A percentile compares a stretch with the other conserved stretches of the same genome.
Evolutionary conservation across 208 protist genomes (phyloP).

Genomic region (Trypanosoma scelopori): DNA sequence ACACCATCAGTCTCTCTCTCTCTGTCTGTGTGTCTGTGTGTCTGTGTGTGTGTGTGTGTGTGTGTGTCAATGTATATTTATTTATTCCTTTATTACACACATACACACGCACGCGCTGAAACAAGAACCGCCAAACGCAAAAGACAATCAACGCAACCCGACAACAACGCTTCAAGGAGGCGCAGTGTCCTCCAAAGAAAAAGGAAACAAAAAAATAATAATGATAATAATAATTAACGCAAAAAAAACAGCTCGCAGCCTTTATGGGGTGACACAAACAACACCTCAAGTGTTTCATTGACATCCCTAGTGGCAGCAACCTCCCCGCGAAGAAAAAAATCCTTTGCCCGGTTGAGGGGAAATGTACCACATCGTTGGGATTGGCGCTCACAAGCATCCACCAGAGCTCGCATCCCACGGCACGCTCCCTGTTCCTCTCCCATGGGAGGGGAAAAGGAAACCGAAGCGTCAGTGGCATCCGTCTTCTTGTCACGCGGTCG

Average conservation of each 20-base stretch:
- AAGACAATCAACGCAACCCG: too few species aligned
- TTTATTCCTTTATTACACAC: too few species aligned
- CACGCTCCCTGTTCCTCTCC: neutral
- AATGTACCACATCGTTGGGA: conserved; percentile 17
- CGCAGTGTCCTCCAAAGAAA: too few species aligned
- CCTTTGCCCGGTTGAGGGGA: conserved; percentile 26
- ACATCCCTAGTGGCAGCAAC: neutral
- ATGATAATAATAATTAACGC: neutral
- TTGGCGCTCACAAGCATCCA: conserved; percentile 26
- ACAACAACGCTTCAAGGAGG: too few species aligned
- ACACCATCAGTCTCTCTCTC: too few species aligned
- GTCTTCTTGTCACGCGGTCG: conserved; percentile 10
- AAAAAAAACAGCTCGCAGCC: conserved; percentile 23
- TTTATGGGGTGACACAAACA: conserved; percentile 18
- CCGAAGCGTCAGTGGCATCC: neutral
- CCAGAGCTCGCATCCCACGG: conserved; percentile 26
- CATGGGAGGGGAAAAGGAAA: neutral
- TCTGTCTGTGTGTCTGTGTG: too few species aligned
- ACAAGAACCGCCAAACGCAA: neutral
- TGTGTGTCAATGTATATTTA: too few species aligned
- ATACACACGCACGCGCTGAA: too few species aligned
- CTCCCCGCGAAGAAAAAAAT: conserved; percentile 23
- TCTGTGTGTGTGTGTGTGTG: too few species aligned
- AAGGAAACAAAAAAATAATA: neutral
- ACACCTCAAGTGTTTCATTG: conserved; percentile 7